A percentile compares a stretch with the other conserved stretches of the same genome.
Conservation (phyloP, 2,329 filamentous ascomycete genomes). For the Talaromyces sp. region DNA sequence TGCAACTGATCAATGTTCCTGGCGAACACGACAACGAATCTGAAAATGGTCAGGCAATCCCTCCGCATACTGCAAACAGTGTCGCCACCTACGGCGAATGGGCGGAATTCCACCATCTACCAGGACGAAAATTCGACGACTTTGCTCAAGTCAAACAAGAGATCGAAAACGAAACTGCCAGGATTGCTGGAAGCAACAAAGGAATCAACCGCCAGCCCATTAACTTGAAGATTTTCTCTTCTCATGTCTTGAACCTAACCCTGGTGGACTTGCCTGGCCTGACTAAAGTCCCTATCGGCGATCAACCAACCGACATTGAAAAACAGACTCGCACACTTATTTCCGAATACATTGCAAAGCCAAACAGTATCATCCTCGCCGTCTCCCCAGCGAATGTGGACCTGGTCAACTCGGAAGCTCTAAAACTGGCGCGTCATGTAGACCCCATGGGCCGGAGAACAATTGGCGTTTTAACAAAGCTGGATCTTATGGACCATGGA, state of each 20-base stretch:
- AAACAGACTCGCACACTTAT: constrained; percentile 97
- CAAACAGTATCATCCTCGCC: constrained; percentile 95
- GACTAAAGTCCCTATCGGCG: constrained; percentile 97
- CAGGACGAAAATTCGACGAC: constrained; percentile 81
- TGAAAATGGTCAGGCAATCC: constrained; percentile 59
- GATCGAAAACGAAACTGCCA: constrained; percentile 92
- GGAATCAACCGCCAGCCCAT: constrained; percentile 97
- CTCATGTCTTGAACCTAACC: constrained; percentile 92
- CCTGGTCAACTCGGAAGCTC: constrained; percentile 93
- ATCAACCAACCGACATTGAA: constrained; percentile 96
- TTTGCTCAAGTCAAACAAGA: constrained; percentile 92
- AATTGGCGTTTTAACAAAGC: constrained; percentile 93
- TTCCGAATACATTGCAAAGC: constrained; percentile 96
- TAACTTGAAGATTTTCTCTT: constrained; percentile 97
- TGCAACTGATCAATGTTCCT: constrained; percentile 96
- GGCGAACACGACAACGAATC: constrained; percentile 65
- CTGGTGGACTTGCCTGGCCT: constrained; percentile 92
- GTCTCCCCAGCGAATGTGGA: constrained; percentile 98
- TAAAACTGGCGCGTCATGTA: constrained; percentile 95
- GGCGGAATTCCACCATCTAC: constrained; percentile 96
- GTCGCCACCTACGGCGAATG: constrained; percentile 67
- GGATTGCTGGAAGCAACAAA: constrained; percentile 95
- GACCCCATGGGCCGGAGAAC: constrained; percentile 91
- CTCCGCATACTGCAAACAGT: constrained; percentile 73
- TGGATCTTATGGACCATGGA: constrained; percentile 98